Conservation (phyloP, 768 basidiomycete genomes). For the Panaeolus papilionaceus region DNA sequence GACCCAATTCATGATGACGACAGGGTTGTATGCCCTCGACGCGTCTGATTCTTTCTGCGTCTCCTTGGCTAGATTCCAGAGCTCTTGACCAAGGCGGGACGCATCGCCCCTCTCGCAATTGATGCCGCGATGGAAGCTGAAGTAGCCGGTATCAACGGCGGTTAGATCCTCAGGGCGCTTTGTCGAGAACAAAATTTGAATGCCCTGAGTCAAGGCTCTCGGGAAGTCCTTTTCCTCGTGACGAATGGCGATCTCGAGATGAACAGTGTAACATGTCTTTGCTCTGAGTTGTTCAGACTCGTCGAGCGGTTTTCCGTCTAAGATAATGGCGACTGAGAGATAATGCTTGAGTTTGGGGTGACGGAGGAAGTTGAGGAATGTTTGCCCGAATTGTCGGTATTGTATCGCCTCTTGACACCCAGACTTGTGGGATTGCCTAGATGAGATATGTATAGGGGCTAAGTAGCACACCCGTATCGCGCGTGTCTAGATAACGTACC, state of each 20-base stretch:
- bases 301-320: background rate
- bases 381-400: background rate
- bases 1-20: conserved; percentile 7
- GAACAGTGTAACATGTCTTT: background rate
- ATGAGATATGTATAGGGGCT: background rate
- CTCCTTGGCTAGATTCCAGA: background rate
- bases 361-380: background rate
- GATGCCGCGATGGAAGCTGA: conserved; percentile 2
- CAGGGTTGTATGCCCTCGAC: background rate
- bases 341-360: conserved; percentile 1
- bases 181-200: background rate
- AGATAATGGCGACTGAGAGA: conserved; percentile 3
- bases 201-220: background rate
- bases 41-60: background rate
- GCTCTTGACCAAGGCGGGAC: background rate
- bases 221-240: background rate
- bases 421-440: background rate
- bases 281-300: background rate
- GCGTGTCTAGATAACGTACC: background rate
- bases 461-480: background rate
- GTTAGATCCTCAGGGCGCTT: background rate
- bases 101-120: background rate
- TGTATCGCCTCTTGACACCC: background rate
- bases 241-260: background rate
- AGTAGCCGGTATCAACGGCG: background rate